Conservation (phyloP, 768 basidiomycete species). For the Tricholoma sp. region DNA sequence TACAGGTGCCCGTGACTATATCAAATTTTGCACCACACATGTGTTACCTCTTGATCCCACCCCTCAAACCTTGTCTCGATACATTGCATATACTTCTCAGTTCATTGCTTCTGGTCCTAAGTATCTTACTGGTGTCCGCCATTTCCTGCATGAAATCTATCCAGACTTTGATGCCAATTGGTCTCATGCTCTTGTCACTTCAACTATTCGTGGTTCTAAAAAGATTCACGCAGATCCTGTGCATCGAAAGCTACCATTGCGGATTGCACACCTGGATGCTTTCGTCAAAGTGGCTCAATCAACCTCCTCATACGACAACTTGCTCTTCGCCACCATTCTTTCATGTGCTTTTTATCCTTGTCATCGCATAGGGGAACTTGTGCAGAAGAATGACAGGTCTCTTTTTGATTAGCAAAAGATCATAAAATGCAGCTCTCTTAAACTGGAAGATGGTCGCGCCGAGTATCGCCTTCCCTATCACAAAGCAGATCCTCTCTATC, state of each 20-base stretch:
- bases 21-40: conserved; percentile 16
- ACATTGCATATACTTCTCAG: conserved; percentile 14
- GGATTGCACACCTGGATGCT: background rate
- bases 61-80: conserved; percentile 11
- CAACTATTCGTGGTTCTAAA: background rate
- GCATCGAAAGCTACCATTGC: background rate
- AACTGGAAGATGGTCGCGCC: conserved; percentile 7
- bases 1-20: too few relatives aligned
- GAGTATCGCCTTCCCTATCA: conserved; percentile 24
- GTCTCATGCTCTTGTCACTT: background rate
- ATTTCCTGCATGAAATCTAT: too few relatives aligned
- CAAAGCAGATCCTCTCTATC: too few relatives aligned
- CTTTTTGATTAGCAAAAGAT: conserved; percentile 19
- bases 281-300: too few relatives aligned
- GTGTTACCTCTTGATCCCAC: conserved; percentile 15
- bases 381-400: conserved; percentile 10
- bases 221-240: background rate
- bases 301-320: too few relatives aligned
- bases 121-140: conserved; percentile 4
- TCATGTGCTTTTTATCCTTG: too few relatives aligned
- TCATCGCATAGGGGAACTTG: too few relatives aligned
- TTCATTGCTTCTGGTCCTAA: conserved; percentile 14
- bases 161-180: too few relatives aligned
- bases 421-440: conserved; percentile 17
- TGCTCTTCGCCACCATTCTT: too few relatives aligned